Base-by-base conservation (phyloP, 768 basidiomycete species). In the Asterophora parasitica region DNA sequence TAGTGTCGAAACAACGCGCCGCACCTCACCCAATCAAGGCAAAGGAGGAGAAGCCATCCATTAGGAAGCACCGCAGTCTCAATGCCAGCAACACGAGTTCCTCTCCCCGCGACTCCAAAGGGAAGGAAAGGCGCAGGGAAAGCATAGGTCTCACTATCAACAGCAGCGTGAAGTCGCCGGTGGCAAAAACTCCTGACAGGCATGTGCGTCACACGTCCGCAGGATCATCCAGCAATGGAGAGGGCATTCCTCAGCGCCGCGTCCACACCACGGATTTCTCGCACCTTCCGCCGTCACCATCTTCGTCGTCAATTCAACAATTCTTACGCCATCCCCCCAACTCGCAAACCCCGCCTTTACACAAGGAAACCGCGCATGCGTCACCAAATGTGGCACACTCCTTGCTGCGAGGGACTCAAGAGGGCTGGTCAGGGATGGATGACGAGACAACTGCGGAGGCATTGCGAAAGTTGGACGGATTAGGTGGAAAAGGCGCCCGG, bases 381-480 rank as follows among this genome's bases (percentile, higher is more conserved):
- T 69, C 82, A 31, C 71, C 84, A 4, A 86, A 77, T 60, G 88
- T 92, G 38, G 90, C 87, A 0, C 90, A 93, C 60, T 91, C 89
- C 1, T 70, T 92, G 45, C 76, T 92, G 19, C 81, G 88, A 54
- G 91, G 91, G 9, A 91, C 87, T 5, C 90, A 92, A 62, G 85
- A 91, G 63, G 91, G 91, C 20, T 92, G 89, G 89, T 85, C 85
- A 12, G 88, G 81, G 51, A 75, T 92, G 58, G 86, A 91, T 58
- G 91, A 94, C 60, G 84, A 89, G 57, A 85, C 85, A 12, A 93
- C 95, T 6, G 88, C 82, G 6, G 93, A 95, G 58, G 91, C 92
- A 7, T 73, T 99, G 30, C 81, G 93, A 46, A 96, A 95, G 67
- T 68, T 99, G 19, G 95, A 99, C 58, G 95, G 95, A 0, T 63